These are phyloP conservation scores for Rubia balearica DNA, from an alignment of 305 asterid genomes.

Conservation along the genomic window DNA sequence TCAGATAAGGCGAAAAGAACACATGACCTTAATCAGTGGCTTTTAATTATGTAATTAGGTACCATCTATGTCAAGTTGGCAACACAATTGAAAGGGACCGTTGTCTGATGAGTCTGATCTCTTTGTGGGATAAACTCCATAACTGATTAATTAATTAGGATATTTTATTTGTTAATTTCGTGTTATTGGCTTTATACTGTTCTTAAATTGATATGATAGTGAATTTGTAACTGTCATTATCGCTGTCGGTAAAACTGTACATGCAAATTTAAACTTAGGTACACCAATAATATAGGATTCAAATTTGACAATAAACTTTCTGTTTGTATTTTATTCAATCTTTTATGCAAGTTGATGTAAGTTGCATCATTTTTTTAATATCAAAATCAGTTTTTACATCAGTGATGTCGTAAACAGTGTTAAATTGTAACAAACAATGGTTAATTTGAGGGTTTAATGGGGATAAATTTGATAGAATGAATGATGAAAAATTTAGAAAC, in stretches of 20 bases:
- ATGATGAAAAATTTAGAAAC: too few relatives aligned
- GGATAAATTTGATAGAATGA: too few relatives aligned
- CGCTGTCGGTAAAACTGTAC: neutral
- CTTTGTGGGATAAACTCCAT: neutral
- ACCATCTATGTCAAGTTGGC: neutral
- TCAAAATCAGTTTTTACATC: too few relatives aligned
- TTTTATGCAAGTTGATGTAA: too few relatives aligned
- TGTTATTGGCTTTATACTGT: neutral
- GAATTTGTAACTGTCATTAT: neutral
- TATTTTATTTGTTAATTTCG: neutral
- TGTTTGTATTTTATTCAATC: too few relatives aligned
- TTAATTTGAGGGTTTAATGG: too few relatives aligned
- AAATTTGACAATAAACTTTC: too few relatives aligned
- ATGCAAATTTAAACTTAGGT: neutral
- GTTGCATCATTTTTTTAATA: too few relatives aligned
- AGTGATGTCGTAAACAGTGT: too few relatives aligned
- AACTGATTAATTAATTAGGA: neutral
- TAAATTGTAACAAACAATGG: too few relatives aligned
- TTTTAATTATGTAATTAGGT: neutral
- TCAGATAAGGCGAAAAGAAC: too few relatives aligned
- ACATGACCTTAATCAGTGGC: neutral
- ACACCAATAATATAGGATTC: too few relatives aligned
- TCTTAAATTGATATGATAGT: neutral
- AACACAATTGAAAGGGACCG: neutral
- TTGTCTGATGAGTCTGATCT: neutral